Evolutionary conservation across 208 protist species (phyloP).

Genomic region (Strigomonas culicis): DNA sequence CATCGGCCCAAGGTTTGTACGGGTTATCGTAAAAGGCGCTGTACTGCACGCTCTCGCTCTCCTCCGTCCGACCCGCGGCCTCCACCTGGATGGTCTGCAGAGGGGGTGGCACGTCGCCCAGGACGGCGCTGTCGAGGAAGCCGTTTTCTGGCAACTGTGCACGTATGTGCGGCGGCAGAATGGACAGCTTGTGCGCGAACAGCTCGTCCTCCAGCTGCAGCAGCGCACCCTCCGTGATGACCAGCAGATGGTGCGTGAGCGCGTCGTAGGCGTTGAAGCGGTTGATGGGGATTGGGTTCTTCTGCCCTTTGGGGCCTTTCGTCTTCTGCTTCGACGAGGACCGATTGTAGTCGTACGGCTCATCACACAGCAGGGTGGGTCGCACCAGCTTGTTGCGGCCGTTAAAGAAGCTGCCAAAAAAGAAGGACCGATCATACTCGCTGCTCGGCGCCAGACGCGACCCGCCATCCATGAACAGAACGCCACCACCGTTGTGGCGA

Average conservation of each 20-base stretch:
- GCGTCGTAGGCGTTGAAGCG: constrained; percentile 90
- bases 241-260: constrained; percentile 75
- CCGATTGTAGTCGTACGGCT: constrained; percentile 86
- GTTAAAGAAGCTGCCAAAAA: constrained; percentile 91
- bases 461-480: constrained; percentile 91
- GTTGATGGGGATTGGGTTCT: constrained; percentile 91
- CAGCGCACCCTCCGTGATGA: constrained; percentile 87
- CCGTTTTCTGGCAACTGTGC: constrained; percentile 75
- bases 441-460: constrained; percentile 79
- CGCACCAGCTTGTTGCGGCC: constrained; percentile 88
- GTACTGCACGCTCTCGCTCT: constrained; percentile 80
- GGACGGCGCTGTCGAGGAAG: constrained; percentile 58
- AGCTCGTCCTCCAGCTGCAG: constrained; percentile 89
- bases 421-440: constrained; percentile 87
- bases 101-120: constrained; percentile 64
- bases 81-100: constrained; percentile 83
- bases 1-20: constrained; percentile 82
- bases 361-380: constrained; percentile 82
- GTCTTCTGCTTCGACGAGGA: constrained; percentile 63
- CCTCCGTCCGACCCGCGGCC: constrained; percentile 79
- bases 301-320: constrained; percentile 84
- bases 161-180: constrained; percentile 88
- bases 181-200: constrained; percentile 76
- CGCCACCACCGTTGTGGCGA: constrained; percentile 82
- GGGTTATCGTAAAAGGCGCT: constrained; percentile 77